Percentiles rank a stretch among this genome's conserved stretches.
These are phyloP conservation scores for Aspergillus conjunctus DNA, from an alignment of 495 filamentous ascomycete genomes.

Conservation along the genomic window DNA sequence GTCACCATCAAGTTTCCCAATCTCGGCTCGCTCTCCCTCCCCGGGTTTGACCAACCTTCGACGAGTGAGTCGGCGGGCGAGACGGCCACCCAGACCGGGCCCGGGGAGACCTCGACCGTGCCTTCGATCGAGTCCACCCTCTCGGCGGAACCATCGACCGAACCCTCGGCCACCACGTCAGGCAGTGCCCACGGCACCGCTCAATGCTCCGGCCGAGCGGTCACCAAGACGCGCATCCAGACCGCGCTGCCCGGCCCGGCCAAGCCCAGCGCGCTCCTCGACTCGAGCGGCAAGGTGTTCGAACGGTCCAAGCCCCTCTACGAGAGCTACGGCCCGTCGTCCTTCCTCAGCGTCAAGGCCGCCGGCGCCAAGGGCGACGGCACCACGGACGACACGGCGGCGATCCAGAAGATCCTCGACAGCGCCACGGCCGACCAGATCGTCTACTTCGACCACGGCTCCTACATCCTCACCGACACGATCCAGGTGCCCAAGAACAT, in stretches of 20 bases:
- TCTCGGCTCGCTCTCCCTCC: constrained; percentile 2
- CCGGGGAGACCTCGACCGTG: neutral
- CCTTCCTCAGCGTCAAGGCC: constrained; percentile 71
- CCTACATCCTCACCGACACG: constrained; percentile 82
- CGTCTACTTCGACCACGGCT: constrained; percentile 90
- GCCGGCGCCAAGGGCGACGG: constrained; percentile 79
- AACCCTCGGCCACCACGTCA: constrained; percentile 5
- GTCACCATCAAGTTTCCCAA: neutral
- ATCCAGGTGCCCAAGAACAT: constrained; percentile 69
- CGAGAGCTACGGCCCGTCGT: constrained; percentile 45
- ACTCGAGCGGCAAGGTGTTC: constrained; percentile 55
- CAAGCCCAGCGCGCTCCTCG: constrained; percentile 44
- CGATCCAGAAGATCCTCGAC: constrained; percentile 72
- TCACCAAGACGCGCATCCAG: constrained; percentile 43
- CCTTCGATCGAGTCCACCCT: constrained; percentile 17
- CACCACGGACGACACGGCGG: constrained; percentile 58
- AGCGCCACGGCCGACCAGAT: constrained; percentile 60
- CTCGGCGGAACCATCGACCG: constrained; percentile 1
- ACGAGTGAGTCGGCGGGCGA: neutral
- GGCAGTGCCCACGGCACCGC: constrained; percentile 24
- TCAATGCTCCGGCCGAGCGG: constrained; percentile 37
- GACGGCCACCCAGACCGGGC: neutral
- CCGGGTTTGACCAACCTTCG: neutral
- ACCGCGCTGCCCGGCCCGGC: constrained; percentile 34
- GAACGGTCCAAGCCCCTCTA: constrained; percentile 71